Evolutionary conservation across 1,284 basidiomycete genomes (phyloP).

Genomic region (Ceratobasidium sp.): DNA sequence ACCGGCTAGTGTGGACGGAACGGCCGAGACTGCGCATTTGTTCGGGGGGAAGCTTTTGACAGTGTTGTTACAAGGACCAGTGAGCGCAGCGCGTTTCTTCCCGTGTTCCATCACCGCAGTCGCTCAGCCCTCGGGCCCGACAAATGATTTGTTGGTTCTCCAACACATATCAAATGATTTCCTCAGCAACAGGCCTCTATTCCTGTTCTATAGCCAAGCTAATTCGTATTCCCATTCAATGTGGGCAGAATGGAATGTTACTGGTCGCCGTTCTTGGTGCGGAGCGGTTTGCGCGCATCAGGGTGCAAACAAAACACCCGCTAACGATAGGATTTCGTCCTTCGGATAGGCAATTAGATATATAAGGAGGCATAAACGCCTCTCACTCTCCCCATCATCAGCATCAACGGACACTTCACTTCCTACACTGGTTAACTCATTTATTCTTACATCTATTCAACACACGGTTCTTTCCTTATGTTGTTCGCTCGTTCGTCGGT

Average conservation of each 20-base stretch:
- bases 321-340: neutral
- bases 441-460: neutral
- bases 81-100: slow-evolving; percentile 25
- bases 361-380: slow-evolving; percentile 10
- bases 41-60: neutral
- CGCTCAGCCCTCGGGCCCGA: neutral
- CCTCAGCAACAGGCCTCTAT: neutral
- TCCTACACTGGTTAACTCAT: neutral
- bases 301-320: neutral
- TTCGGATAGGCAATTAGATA: neutral
- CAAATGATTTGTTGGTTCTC: neutral
- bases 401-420: slow-evolving; percentile 5
- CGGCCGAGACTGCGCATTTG: no score
- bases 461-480: slow-evolving; percentile 1
- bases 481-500: slow-evolving; percentile 4
- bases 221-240: neutral
- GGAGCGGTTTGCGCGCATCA: neutral
- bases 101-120: slow-evolving; percentile 15
- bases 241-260: neutral
- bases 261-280: neutral
- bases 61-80: no score
- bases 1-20: no score
- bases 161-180: neutral
- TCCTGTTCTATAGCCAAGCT: neutral
- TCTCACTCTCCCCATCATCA: slow-evolving; percentile 10